Evolutionary conservation across 495 filamentous ascomycete species (phyloP), one percentile per base, ranked within the genome.

Genomic region (Bryoglossum gracile): DNA sequence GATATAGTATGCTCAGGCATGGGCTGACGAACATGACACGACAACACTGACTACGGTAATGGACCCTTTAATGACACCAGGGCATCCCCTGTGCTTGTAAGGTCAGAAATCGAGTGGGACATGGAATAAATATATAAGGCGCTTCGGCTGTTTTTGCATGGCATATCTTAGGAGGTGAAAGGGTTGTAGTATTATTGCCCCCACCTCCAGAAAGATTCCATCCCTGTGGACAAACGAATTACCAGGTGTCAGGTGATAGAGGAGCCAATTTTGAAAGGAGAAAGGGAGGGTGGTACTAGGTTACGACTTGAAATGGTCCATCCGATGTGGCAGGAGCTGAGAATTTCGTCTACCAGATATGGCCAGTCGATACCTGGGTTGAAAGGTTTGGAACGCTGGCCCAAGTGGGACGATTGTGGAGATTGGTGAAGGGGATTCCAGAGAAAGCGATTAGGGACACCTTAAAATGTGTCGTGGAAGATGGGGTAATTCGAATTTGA

Each of bases 71-170:
- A 46, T 46, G 43, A 22, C 22, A 8, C 17, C 14, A 18, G 2
- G 2, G 14, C 43, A 46, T 46, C 43, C 43, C 3, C 43, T 46
- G 19, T 46, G 28, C 14, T 46, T 34, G 19, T 9, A 16, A 16
- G 35, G 19, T 6, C 43, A 46, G 18, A 46, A 46, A 46, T 34
- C 43, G 28, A 35, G 28, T 3, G 10, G 19, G 3, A 28, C 4
- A 22, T 34, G 43, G 43, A 34, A 28, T 28, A 46, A 46, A 16
- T 46, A 46, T 22, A 16, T 46, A 46, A 46, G 43, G 43, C 2
- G 43, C 43, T 46, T 46, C 43, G 28, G 43, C 43, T 46, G 10
- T 46, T 16, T 46, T 46, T 16, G 43, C 43, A 35, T 46, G 28
- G 43, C 19, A 46, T 23, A 46, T 46, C 43, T 6, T 13, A 40